A percentile compares a stretch with the other conserved stretches of the same genome.
Conservation (phyloP, 192 early-diverging fungal genomes). For the Coemansia sp. region DNA sequence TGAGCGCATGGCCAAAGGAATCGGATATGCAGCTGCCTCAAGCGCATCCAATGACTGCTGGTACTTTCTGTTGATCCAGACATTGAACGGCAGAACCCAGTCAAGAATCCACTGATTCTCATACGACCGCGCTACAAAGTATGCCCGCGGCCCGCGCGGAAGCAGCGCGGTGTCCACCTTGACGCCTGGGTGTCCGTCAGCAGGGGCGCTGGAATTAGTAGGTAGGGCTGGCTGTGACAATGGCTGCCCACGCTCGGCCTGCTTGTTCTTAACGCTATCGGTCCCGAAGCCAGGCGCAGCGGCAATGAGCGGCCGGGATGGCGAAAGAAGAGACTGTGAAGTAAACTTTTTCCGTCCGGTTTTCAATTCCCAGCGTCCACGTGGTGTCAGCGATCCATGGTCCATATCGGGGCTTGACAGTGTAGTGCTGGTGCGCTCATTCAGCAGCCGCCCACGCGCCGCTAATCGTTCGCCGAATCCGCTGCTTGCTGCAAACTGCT, state of each 20-base stretch:
- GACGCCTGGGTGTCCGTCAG: not conserved
- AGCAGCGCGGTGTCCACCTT: conserved; percentile 15
- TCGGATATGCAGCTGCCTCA: conserved; percentile 7
- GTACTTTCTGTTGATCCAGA: conserved; percentile 26
- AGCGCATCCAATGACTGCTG: conserved; percentile 20
- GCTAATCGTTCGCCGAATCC: conserved; percentile 29
- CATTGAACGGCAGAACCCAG: conserved; percentile 19
- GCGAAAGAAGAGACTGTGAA: conserved; percentile 33
- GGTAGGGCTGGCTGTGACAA: not conserved
- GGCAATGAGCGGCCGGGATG: conserved; percentile 3
- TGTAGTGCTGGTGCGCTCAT: not conserved
- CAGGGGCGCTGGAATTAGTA: not conserved
- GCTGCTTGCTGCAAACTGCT: conserved; percentile 10
- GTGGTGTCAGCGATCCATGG: conserved; percentile 43
- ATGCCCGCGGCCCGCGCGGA: conserved; percentile 38
- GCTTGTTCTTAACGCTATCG: not conserved
- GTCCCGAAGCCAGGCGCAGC: not conserved
- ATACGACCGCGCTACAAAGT: conserved; percentile 43
- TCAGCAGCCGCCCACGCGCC: conserved; percentile 13
- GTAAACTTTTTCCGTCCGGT: conserved; percentile 49
- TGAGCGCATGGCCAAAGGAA: conserved; percentile 20
- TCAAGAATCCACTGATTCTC: conserved; percentile 53
- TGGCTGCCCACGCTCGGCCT: not conserved
- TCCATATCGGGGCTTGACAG: conserved; percentile 40
- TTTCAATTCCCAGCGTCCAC: conserved; percentile 51